Base-by-base conservation (phyloP, 179 eudicot genomes). In the Vitellaria paradoxa region DNA sequence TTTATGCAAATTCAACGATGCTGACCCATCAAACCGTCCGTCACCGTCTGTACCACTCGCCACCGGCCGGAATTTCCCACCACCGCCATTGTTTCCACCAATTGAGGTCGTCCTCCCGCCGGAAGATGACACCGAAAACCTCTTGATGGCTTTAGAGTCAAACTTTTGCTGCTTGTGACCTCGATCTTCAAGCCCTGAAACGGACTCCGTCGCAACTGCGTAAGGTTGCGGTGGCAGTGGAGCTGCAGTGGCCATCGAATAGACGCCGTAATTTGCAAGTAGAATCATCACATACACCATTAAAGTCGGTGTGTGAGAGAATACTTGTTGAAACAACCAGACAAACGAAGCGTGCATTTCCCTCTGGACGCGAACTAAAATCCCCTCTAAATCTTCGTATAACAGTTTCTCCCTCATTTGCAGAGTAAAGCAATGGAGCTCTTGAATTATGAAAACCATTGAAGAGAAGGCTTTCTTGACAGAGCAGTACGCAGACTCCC, bases 271-370 rank as follows among this genome's bases (percentile, higher is more conserved):
- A 77, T 96, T 94, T 0, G 99, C 99, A 1, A 96, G 80, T 3
- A 96, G 75, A 6, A 93, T 91, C 99, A 96, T 96, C 68, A 96
- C 87, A 50, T 84, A 88, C 45, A 96, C 88, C 99, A 96, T 96
- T 0, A 96, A 76, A n/a, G 92, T 87, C 0, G 99, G 99, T 0
- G 99, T 96, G 5, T 86, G 93, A 0, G 97, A 91, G 74, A 93
- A 96, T 0, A 96, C 92, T 78, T 92, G 93, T 71, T 92, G 92
- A 67, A 96, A 96, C 37, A 96, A 80, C 99, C 99, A 96, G 2
- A 93, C 97, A 49, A 96, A 96, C 0, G 98, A 96, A 6, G 94
- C 92, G 62, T 94, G 87, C 88, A 92, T 91, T 76, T 96, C 99
- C 20, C 66, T 60, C 76, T 93, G 96, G 20, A 96, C 99, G 18